Evolutionary conservation across 139 green algal species (phyloP), one percentile per base, ranked within the genome.

Genomic region (Auxenochlorella pyrenoidosa): DNA sequence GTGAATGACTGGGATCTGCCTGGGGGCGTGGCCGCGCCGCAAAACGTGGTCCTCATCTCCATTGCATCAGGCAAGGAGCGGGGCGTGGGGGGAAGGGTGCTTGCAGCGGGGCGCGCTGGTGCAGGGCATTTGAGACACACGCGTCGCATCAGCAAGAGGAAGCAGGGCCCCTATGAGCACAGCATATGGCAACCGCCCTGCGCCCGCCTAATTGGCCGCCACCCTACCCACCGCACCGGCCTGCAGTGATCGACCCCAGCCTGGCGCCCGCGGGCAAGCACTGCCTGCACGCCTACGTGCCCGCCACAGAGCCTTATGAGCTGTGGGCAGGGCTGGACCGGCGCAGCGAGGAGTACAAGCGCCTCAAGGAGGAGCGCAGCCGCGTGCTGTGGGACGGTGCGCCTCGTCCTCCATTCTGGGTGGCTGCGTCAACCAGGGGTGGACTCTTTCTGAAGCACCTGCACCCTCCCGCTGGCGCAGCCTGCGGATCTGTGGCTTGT

Each of bases 21-120:
- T 13, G 44, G 58, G 30, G 95, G 97, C 16, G 95, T 99, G 24
- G 87, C 92, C 22, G 92, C 92, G 26, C 89, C 94, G 87, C 96
- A 98, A 85, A 99, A 98, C 71, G 95, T 99, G 75, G 96, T 98
- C 47, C 94, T 99, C 30, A 92, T 99, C 22, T 96, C 88, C 75
- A 80, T 89, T 16, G 54, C 85, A 6, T 85, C 76, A 21, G 68
- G 82, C 41, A 44, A 65, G 59, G 4, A 4, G 47, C 47, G 6
- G 47, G 47, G 47, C 47, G 47, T 10, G 10, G 47, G 47, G 47
- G 47, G 8, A 73, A 38, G 66, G 60, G 60, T 26, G 60, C 60
- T 4, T 68, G 60, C 60, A 68, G 10, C n/a, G n/a, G n/a, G n/a
- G n/a, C n/a, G n/a, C n/a, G n/a, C n/a, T n/a, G n/a, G n/a, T n/a